Conservation (phyloP, 306 rosid genomes). For the Bauhinia variegata region DNA sequence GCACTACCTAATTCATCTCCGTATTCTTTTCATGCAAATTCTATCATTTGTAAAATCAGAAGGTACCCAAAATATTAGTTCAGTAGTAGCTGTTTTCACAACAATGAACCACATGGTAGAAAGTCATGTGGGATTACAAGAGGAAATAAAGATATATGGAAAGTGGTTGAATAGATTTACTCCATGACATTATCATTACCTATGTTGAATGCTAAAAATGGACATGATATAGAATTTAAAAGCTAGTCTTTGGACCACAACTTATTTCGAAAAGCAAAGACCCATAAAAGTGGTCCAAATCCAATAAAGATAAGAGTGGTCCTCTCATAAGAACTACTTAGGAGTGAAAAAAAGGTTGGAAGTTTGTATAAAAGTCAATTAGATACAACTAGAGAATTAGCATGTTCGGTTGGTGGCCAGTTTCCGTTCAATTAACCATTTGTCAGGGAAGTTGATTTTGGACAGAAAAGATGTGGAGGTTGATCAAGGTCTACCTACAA, state of each 20-base stretch:
- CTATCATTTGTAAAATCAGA: no score
- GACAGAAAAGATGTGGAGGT: slow-evolving; percentile 12
- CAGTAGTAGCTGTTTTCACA: no score
- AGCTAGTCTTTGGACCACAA: slow-evolving; percentile 51
- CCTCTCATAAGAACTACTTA: slow-evolving; percentile 33
- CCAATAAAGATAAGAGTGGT: slow-evolving; percentile 40
- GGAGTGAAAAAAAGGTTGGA: slow-evolving; percentile 1
- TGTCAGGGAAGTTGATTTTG: no score
- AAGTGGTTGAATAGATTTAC: no score
- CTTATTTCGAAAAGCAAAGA: slow-evolving; percentile 30
- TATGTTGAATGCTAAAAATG: slow-evolving; percentile 34
- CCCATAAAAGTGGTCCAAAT: slow-evolving; percentile 43
- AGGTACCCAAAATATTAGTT: no score
- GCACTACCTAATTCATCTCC: no score
- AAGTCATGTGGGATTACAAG: no score
- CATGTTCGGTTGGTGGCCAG: slow-evolving; percentile 7
- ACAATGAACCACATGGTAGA: no score
- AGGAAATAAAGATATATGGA: no score
- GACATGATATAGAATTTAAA: slow-evolving; percentile 35
- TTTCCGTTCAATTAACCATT: slow-evolving; percentile 25
- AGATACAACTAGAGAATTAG: not conserved
- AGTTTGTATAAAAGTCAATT: slow-evolving; percentile 15
- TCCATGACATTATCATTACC: no score
- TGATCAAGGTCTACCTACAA: slow-evolving; percentile 14
- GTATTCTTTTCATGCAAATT: no score